phyloP scores from a whole-genome alignment of 352 stramenopile species.

The Globisporangium barbulae region DNA sequence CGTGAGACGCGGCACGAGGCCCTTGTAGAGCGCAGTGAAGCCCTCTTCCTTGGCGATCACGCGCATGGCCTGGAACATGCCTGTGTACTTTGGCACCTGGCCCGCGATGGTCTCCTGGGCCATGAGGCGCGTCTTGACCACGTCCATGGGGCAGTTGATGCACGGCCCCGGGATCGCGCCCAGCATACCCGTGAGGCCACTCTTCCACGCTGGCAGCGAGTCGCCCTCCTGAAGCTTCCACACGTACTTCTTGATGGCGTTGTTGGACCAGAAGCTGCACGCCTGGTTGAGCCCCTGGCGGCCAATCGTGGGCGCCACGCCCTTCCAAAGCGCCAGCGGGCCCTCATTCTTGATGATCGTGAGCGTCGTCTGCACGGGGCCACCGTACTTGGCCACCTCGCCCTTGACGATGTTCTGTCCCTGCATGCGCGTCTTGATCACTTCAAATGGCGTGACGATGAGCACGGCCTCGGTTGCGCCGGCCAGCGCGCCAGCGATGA shows the following conservation, averaged over 20 bases:
- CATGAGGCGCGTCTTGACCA: conserved; percentile 97
- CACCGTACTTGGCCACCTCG: conserved; percentile 82
- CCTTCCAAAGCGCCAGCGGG: conserved; percentile 94
- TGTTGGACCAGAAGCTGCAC: conserved; percentile 98
- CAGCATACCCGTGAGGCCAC: conserved; percentile 92
- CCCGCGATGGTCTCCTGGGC: conserved; percentile 86
- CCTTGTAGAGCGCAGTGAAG: conserved; percentile 94
- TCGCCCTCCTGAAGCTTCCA: conserved; percentile 85
- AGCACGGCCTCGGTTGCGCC: conserved; percentile 95
- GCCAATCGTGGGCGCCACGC: conserved; percentile 94
- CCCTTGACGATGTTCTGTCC: conserved; percentile 86
- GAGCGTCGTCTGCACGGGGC: conserved; percentile 90
- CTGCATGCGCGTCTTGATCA: conserved; percentile 98
- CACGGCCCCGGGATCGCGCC: conserved; percentile 82
- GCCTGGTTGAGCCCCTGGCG: conserved; percentile 97
- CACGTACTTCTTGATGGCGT: conserved; percentile 89
- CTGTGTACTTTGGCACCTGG: conserved; percentile 92
- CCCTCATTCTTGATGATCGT: conserved; percentile 94
- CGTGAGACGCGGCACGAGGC: conserved; percentile 94
- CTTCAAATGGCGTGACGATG: conserved; percentile 97
- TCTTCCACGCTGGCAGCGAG: conserved; percentile 92
- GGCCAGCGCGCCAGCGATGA: conserved; percentile 88
- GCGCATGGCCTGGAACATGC: conserved; percentile 88
- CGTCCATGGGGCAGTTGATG: conserved; percentile 91
- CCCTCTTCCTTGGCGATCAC: conserved; percentile 96